These are phyloP conservation scores for Helianthus tuberosus DNA, from an alignment of 129 eudicot species.

Conservation along the genomic window DNA sequence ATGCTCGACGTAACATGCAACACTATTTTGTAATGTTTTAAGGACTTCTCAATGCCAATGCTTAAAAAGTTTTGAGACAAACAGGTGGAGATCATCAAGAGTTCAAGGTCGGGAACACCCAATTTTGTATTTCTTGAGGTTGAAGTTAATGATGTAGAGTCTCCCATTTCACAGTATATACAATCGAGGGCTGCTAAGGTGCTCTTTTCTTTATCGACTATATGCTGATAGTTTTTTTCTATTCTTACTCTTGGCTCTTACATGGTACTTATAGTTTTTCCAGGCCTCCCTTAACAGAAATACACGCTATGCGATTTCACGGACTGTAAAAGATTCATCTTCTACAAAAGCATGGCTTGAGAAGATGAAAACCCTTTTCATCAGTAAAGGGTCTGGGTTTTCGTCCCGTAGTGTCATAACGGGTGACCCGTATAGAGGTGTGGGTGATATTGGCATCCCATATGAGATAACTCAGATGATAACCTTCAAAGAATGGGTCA, in stretches of 20 bases:
- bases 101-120: constrained; percentile 73
- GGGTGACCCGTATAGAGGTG: constrained; percentile 85
- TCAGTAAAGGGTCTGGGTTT: constrained; percentile 95
- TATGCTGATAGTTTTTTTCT: constrained; percentile 17
- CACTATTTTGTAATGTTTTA: no score
- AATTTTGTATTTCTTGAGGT: constrained; percentile 86
- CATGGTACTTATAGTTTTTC: no score
- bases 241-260: no score
- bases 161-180: constrained; percentile 75
- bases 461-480: constrained; percentile 84
- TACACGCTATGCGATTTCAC: constrained; percentile 63
- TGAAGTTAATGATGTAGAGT: constrained; percentile 78
- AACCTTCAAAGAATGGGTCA: constrained; percentile 90
- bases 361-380: constrained; percentile 89
- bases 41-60: no score
- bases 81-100: no score
- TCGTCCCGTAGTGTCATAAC: constrained; percentile 95
- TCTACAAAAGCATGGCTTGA: constrained; percentile 97
- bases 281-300: constrained; percentile 69
- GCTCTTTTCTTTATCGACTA: constrained; percentile 10
- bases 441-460: constrained; percentile 81
- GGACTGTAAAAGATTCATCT: constrained; percentile 50
- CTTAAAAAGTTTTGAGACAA: no score
- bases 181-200: constrained; percentile 95
- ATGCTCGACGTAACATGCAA: no score